phyloP scores from a whole-genome alignment of 768 basidiomycete genomes.

The Cantharellus anzutake region DNA sequence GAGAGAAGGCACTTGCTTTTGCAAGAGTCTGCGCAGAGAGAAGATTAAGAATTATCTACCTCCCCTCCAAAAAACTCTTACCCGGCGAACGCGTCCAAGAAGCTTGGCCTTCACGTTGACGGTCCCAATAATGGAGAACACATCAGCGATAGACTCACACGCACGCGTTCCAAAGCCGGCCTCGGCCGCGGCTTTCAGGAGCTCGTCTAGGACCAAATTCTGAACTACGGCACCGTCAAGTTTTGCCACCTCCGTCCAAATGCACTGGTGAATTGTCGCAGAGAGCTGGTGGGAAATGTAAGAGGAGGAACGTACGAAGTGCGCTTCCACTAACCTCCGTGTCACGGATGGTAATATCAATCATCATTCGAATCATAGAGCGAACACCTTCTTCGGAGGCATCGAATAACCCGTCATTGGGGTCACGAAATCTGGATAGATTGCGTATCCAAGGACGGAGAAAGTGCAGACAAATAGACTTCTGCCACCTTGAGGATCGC shows the following conservation, averaged over 20 bases:
- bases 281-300: conserved; percentile 29
- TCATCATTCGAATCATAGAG: conserved; percentile 61
- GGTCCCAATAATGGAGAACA: conserved; percentile 53
- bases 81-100: conserved; percentile 63
- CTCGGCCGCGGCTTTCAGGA: conserved; percentile 68
- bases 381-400: conserved; percentile 55
- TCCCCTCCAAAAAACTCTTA: conserved; percentile 14
- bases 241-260: conserved; percentile 62
- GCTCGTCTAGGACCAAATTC: conserved; percentile 60
- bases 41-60: not conserved
- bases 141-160: conserved; percentile 58
- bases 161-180: conserved; percentile 56
- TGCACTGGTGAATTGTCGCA: conserved; percentile 43
- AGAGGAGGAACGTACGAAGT: not conserved
- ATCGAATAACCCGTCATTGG: conserved; percentile 47
- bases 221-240: conserved; percentile 39
- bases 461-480: conserved; percentile 59
- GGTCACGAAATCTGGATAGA: conserved; percentile 47
- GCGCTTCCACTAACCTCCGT: conserved; percentile 32
- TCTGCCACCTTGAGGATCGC: conserved; percentile 21
- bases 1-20: not conserved
- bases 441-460: conserved; percentile 83
- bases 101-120: conserved; percentile 63
- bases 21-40: not conserved
- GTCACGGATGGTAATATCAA: conserved; percentile 54